These are phyloP conservation scores for Auricularia sp. DNA, from an alignment of 768 basidiomycete species.

Conservation along the genomic window DNA sequence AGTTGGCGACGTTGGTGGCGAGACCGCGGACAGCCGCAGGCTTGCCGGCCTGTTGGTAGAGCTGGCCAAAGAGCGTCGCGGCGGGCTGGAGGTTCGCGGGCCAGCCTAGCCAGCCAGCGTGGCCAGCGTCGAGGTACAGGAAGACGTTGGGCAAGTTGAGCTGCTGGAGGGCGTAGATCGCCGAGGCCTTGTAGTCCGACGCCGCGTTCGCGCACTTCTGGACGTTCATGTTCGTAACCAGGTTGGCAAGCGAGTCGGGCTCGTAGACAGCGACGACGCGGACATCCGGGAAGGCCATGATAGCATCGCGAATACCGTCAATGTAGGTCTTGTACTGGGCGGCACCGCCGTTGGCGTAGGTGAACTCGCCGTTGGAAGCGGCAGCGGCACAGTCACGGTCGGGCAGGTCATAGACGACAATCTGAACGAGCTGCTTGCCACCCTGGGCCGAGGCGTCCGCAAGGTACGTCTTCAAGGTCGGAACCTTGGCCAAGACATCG, in stretches of 20 bases:
- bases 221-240: conserved; percentile 58
- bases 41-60: conserved; percentile 42
- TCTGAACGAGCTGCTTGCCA: conserved; percentile 34
- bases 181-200: conserved; percentile 33
- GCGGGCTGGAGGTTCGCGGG: conserved; percentile 52
- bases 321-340: conserved; percentile 52
- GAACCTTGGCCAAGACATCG: conserved; percentile 45
- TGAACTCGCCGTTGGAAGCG: conserved; percentile 59
- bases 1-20: conserved; percentile 39
- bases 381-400: conserved; percentile 58
- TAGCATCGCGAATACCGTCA: conserved; percentile 48
- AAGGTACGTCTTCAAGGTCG: conserved; percentile 46
- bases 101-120: conserved; percentile 58
- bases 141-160: conserved; percentile 46
- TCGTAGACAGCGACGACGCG: conserved; percentile 57
- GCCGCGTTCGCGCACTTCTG: conserved; percentile 46
- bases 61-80: conserved; percentile 41
- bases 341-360: conserved; percentile 45
- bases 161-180: conserved; percentile 31
- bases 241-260: conserved; percentile 58
- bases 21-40: conserved; percentile 53
- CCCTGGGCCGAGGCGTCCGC: conserved; percentile 44
- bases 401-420: conserved; percentile 44
- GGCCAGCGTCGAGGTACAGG: conserved; percentile 54
- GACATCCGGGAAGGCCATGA: conserved; percentile 49